These are phyloP conservation scores for Alternaria viburni DNA, from an alignment of 2,329 filamentous ascomycete species.

Conservation along the genomic window DNA sequence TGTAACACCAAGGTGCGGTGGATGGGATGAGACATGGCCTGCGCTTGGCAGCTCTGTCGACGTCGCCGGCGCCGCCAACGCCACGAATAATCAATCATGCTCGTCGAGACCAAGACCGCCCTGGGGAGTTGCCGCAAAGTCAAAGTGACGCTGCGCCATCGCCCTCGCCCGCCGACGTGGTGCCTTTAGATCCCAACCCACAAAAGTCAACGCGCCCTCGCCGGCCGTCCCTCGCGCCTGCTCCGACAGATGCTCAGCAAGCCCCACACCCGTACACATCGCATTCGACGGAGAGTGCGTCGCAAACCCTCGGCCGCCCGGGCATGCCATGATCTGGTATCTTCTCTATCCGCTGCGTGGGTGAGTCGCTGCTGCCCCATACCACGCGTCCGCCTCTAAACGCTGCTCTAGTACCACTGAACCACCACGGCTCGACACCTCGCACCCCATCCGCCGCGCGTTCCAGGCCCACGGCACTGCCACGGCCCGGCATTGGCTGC, in stretches of 20 bases:
- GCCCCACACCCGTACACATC: conserved; percentile 27
- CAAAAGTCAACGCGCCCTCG: not conserved
- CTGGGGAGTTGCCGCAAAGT: conserved; percentile 18
- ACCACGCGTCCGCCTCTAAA: conserved; percentile 19
- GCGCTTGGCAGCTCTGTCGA: conserved; percentile 20
- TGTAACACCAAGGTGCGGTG: conserved; percentile 13
- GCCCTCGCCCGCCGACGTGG: conserved; percentile 8
- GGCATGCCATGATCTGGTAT: conserved; percentile 72
- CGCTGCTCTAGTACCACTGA: conserved; percentile 69
- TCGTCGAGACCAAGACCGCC: conserved; percentile 24
- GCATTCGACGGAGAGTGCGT: conserved; percentile 31
- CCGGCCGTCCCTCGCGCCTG: conserved; percentile 2
- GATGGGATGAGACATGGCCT: conserved; percentile 20
- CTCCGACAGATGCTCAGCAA: conserved; percentile 35
- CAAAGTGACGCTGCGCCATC: conserved; percentile 23
- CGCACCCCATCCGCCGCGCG: conserved; percentile 68
- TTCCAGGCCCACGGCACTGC: conserved; percentile 74
- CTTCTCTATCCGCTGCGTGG: conserved; percentile 78
- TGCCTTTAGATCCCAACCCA: not conserved
- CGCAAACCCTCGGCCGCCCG: conserved; percentile 34
- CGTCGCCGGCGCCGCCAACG: conserved; percentile 27
- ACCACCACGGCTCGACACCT: conserved; percentile 68
- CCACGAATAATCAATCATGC: conserved; percentile 35
- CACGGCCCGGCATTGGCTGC: conserved; percentile 74
- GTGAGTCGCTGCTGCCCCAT: conserved; percentile 54